A percentile compares a stretch with the other conserved stretches of the same genome.
These are phyloP conservation scores for Closterium sp. DNA, from an alignment of 139 green algal species.

Conservation along the genomic window DNA sequence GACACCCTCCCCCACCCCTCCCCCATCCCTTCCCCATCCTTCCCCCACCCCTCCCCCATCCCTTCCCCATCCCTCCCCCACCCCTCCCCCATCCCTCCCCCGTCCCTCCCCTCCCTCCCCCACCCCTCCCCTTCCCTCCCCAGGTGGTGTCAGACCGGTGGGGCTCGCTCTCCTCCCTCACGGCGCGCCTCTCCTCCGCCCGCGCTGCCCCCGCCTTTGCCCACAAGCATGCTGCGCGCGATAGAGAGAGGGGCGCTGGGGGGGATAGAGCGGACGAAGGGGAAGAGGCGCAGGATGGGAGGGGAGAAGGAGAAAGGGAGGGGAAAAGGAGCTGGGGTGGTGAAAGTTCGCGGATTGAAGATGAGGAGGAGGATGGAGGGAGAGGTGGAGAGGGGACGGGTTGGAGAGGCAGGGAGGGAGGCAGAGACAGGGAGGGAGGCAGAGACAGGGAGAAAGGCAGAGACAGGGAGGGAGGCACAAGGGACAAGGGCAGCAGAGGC, in stretches of 20 bases:
- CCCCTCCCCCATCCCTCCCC: not conserved
- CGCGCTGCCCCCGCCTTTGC: constrained; percentile 43
- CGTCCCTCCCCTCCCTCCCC: not conserved
- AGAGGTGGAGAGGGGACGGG: not conserved
- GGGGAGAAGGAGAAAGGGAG: not conserved
- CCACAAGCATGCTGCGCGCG: constrained; percentile 10
- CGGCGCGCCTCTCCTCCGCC: constrained; percentile 45
- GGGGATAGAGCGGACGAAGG: not conserved
- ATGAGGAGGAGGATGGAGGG: not conserved
- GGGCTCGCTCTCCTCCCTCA: constrained; percentile 71
- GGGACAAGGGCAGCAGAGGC: constrained; percentile 2
- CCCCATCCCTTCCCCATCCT: too few relatives aligned
- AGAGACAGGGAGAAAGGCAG: not conserved
- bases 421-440: not conserved
- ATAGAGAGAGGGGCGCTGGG: not conserved
- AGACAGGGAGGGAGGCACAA: not conserved
- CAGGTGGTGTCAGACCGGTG: constrained; percentile 75
- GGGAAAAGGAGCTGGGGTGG: not conserved
- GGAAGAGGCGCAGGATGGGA: not conserved
- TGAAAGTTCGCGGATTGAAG: not conserved
- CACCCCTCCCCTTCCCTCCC: not conserved
- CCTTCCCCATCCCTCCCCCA: too few relatives aligned
- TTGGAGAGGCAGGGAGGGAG: not conserved
- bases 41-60: too few relatives aligned
- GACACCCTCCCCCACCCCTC: too few relatives aligned